These are phyloP conservation scores for Candida piceae DNA, from an alignment of 805 yeast genomes.

Conservation along the genomic window DNA sequence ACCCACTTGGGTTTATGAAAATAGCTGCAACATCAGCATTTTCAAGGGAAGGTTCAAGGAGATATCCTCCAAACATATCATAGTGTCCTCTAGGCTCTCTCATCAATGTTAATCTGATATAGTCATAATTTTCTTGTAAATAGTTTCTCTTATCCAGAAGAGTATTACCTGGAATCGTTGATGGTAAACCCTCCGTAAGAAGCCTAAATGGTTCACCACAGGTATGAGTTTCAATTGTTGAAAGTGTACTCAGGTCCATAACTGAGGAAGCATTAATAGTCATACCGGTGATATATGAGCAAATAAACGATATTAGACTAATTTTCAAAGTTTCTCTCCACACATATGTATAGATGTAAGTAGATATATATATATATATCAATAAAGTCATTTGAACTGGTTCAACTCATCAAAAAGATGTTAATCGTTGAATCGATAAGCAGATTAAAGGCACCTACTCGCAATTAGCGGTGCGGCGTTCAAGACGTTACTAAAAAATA, in stretches of 20 bases:
- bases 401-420: too few relatives aligned
- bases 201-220: slow-evolving; percentile 25
- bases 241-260: slow-evolving; percentile 7
- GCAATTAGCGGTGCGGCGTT: too few relatives aligned
- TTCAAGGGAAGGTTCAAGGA: slow-evolving; percentile 15
- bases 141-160: slow-evolving; percentile 19
- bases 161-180: slow-evolving; percentile 16
- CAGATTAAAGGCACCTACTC: too few relatives aligned
- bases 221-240: slow-evolving; percentile 25
- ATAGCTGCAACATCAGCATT: slow-evolving; percentile 24
- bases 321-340: too few relatives aligned
- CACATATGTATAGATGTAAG: too few relatives aligned
- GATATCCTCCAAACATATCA: slow-evolving; percentile 27
- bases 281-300: too few relatives aligned
- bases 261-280: too few relatives aligned
- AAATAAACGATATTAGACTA: too few relatives aligned
- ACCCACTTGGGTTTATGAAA: slow-evolving; percentile 24
- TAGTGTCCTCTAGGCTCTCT: slow-evolving; percentile 27
- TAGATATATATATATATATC: too few relatives aligned
- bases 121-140: slow-evolving; percentile 17
- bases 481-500: too few relatives aligned
- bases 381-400: too few relatives aligned
- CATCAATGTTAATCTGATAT: slow-evolving; percentile 22
- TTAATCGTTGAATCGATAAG: too few relatives aligned
- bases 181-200: slow-evolving; percentile 18